Conservation (phyloP, 1,284 basidiomycete species). For the Irpex sp. region DNA sequence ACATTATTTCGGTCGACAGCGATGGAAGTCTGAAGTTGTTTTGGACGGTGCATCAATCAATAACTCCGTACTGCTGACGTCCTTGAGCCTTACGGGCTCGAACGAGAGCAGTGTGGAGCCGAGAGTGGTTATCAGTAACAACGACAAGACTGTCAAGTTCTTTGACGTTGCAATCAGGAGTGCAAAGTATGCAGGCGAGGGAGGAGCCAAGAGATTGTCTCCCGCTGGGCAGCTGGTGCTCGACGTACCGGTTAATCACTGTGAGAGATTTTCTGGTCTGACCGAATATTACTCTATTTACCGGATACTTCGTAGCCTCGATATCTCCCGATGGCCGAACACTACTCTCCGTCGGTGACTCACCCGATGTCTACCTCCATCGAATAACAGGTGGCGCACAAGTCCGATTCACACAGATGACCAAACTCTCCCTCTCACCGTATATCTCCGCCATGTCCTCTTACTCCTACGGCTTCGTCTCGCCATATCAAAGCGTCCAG, state of each 20-base stretch:
- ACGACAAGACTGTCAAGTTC: slow-evolving; percentile 75
- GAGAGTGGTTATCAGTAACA: slow-evolving; percentile 79
- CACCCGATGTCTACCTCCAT: slow-evolving; percentile 76
- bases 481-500: slow-evolving; percentile 22
- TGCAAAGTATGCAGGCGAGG: slow-evolving; percentile 3
- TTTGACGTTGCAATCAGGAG: slow-evolving; percentile 61
- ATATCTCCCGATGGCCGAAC: slow-evolving; percentile 84
- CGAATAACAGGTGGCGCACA: slow-evolving; percentile 56
- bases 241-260: slow-evolving; percentile 68
- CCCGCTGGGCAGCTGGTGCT: slow-evolving; percentile 55
- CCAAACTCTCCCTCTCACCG: slow-evolving; percentile 53
- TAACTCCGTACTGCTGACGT: slow-evolving; percentile 76
- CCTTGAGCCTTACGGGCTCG: slow-evolving; percentile 51
- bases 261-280: slow-evolving; percentile 31
- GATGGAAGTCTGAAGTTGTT: slow-evolving; percentile 57
- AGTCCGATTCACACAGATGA: slow-evolving; percentile 54
- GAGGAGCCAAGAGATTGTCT: slow-evolving; percentile 31
- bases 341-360: slow-evolving; percentile 84
- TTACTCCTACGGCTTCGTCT: slow-evolving; percentile 21
- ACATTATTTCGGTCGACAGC: slow-evolving; percentile 22
- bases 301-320: slow-evolving; percentile 47
- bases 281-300: slow-evolving; percentile 4
- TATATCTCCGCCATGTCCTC: slow-evolving; percentile 30
- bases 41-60: slow-evolving; percentile 71
- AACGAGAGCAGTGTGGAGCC: slow-evolving; percentile 62